Evolutionary conservation across 2,329 filamentous ascomycete genomes (phyloP).

Genomic region (Talaromyces sp.): DNA sequence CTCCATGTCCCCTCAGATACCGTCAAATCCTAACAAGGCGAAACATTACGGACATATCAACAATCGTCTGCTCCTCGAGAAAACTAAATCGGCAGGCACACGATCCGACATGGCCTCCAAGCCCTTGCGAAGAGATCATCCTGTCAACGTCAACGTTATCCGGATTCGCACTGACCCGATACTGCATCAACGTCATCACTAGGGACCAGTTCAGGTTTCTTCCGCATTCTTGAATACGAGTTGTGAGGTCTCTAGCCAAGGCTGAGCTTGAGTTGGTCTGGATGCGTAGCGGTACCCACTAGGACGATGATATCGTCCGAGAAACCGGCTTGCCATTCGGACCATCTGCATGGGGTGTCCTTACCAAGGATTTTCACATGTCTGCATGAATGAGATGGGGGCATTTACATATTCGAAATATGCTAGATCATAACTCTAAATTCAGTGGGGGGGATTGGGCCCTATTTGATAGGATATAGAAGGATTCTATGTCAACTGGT

Average conservation of each 20-base stretch:
- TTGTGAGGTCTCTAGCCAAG: background rate
- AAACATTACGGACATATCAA: background rate
- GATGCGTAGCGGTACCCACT: background rate
- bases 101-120: background rate
- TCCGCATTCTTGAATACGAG: background rate
- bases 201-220: background rate
- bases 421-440: no score
- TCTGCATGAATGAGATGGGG: background rate
- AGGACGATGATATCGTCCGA: background rate
- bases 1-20: background rate
- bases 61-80: background rate
- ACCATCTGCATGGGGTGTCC: background rate
- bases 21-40: background rate
- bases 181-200: background rate
- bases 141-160: background rate
- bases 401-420: background rate
- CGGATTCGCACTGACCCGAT: background rate
- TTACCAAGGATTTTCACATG: background rate
- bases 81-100: background rate
- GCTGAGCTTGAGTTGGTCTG: background rate
- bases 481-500: background rate
- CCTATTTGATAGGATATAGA: background rate
- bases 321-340: background rate
- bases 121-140: background rate
- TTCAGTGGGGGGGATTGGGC: background rate